Base-by-base conservation (phyloP, 1,284 basidiomycete species). In the Pyrrhoderma noxium region DNA sequence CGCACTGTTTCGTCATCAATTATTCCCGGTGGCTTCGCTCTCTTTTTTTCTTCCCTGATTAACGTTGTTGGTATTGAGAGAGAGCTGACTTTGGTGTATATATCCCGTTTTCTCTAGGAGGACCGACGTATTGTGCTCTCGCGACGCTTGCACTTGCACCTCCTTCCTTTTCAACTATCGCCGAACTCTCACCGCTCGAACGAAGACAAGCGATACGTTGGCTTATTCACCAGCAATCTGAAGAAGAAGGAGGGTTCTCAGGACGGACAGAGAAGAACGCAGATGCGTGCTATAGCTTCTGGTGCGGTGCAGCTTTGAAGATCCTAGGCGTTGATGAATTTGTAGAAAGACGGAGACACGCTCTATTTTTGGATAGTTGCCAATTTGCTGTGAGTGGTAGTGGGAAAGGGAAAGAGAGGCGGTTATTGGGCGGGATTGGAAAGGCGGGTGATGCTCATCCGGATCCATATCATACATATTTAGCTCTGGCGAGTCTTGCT, bases 271-370 rank as follows among this genome's bases (percentile, higher is more conserved):
- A 82, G 53, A 97, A 97, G 67, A 72, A 77, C 3, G 38, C 38
- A 9, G 93, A 97, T 61, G 89, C 92, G 1, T 97, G 93, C 65
- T 97, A 97, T 66, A 90, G 88, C 58, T 96, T 95, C 65, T 97
- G 93, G 93, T 89, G 88, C 59, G 85, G 88, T 2, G 92, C 82
- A 3, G 75, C 87, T 1, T 65, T 95, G 5, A 69, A 25, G 39
- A 49, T 49, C 2, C 23, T 49, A 5, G 82, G 73, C 3, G 76
- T 71, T 0, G 66, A 64, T 5, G 36, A 3, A 13, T 64, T 84
- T 8, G 74, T 91, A 39, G 75, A 89, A 60, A 63, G 68, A 14
- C 56, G 60, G 22, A 67, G 76, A 1, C 76, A 93, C 47, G 72
- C 75, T 1, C 58, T 64, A 1, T 95, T 91, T 61, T 66, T 95